Evolutionary conservation across 257 asterid species (phyloP), one percentile per base, ranked within the genome.

Genomic region (Solanum appendiculatum): DNA sequence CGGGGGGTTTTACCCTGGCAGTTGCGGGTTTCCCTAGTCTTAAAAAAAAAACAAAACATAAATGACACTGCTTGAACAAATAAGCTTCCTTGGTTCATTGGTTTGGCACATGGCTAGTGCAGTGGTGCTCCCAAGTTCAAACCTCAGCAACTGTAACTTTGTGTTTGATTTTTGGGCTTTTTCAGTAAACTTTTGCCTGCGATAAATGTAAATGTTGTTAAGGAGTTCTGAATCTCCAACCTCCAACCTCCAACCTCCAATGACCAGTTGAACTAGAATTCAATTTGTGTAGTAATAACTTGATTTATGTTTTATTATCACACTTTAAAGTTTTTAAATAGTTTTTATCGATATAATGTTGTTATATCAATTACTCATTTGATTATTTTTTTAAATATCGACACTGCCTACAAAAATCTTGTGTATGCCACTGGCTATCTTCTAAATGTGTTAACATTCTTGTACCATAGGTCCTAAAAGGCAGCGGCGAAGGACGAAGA

Each of bases 391-490:
- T 60, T 2, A 9, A 60, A 60, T 60, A 60, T 0, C 16, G 3
- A 29, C 25, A 10, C 69, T 10, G 31, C 31, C 14, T 60, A 60
- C 69, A 60, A n/a, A 4, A 60, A 4, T 23, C 31, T n/a, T 60
- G 31, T 0, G 14, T 60, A 23, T 15, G 31, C 6, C 15, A 60
- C 2, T 60, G 69, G 27, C 69, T 0, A 4, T 60, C 3, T 56
- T 60, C n/a, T 86, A 51, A 58, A 36, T 33, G 15, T 58, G 34
- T 63, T 25, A 4, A 27, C 44, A 15, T 85, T 85, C 56, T 69
- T 77, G 87, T 88, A 85, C 58, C 36, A 63, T 82, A 94, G 98
- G 94, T 82, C 86, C 93, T 82, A 94, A 92, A 94, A 96, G 91
- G 87, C 95, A 91, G 86, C 70, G 93, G 39, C 93, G 87, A 34